Evolutionary conservation across 2,329 filamentous ascomycete genomes (phyloP), one percentile per base, ranked within the genome.

Genomic region (Colletotrichum cordylinicola): DNA sequence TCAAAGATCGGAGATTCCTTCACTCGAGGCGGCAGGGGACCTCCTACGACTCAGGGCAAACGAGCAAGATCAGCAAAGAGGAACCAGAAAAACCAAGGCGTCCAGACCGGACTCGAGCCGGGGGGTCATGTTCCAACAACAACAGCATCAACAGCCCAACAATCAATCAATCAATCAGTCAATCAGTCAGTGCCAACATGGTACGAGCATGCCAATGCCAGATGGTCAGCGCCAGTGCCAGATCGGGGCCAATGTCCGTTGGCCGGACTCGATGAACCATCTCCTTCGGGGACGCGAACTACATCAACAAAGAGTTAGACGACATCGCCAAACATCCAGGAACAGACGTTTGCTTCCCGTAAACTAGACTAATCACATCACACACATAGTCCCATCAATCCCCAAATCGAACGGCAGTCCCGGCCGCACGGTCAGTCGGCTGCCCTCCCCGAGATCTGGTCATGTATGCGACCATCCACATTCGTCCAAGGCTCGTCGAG

Each of bases 401-500:
- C 39, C 39, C 39, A 48, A 39, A 35, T 52, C 56, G 64, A 61
- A 21, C 39, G 18, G 56, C 35, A 72, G 35, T 43, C 35, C 69
- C 68, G 33, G 68, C 24, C 52, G 39, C 33, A 24, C 55, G 61
- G 61, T 48, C 18, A 56, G 16, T 39, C 67, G 67, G 37, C 33
- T 62, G 39, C 39, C 58, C 55, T 67, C 56, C 61, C 69, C 69
- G 69, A 67, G 73, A 75, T 72, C 73, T 58, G 68, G 39, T 56
- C 15, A 67, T 67, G 72, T 67, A 75, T 61, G 62, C 72, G 55
- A 62, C 72, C 72, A 43, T 62, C 67, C 39, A 24, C 31, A 31
- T 48, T 48, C 39, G 39, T 48, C 39, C 39, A 48, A 48, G 39
- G 39, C 39, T 48, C 39, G 18, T 48, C 39, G 39, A 48, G 39